Evolutionary conservation across 768 basidiomycete species (phyloP).

Genomic region (Xanthoconium purpureum): DNA sequence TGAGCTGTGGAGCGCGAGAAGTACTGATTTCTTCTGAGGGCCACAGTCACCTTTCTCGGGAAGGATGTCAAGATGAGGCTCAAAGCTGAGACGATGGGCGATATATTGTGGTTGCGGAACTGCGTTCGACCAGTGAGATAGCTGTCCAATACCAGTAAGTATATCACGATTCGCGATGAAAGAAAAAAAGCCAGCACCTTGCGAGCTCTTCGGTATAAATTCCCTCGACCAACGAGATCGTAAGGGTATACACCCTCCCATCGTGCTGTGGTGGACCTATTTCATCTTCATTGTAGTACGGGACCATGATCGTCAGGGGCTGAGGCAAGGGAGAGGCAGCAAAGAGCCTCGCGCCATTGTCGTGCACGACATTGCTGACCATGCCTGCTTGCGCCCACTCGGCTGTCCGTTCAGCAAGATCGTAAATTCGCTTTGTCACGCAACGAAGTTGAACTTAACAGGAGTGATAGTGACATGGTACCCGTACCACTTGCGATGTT

Average conservation of each 20-base stretch:
- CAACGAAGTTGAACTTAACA: fast-evolving
- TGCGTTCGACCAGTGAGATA: neutral
- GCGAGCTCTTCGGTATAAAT: neutral
- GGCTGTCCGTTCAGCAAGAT: neutral
- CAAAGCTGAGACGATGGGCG: neutral
- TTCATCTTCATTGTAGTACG: neutral
- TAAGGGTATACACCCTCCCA: neutral
- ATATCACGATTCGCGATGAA: too few species aligned
- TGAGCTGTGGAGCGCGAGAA: neutral
- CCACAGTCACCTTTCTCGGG: neutral
- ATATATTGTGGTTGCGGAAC: neutral
- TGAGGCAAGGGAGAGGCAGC: neutral
- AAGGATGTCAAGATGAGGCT: neutral
- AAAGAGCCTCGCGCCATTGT: neutral
- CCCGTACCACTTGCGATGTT: neutral
- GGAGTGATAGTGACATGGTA: neutral
- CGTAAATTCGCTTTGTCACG: neutral
- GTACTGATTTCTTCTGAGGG: neutral
- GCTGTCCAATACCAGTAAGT: neutral
- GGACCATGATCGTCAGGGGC: neutral
- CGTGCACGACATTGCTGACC: neutral
- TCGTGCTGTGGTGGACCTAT: neutral
- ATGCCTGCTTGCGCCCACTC: neutral
- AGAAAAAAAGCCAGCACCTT: neutral
- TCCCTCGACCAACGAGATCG: neutral